These are phyloP conservation scores for Sugiyamaella lignohabitans DNA, from an alignment of 805 yeast species.

Conservation along the genomic window DNA sequence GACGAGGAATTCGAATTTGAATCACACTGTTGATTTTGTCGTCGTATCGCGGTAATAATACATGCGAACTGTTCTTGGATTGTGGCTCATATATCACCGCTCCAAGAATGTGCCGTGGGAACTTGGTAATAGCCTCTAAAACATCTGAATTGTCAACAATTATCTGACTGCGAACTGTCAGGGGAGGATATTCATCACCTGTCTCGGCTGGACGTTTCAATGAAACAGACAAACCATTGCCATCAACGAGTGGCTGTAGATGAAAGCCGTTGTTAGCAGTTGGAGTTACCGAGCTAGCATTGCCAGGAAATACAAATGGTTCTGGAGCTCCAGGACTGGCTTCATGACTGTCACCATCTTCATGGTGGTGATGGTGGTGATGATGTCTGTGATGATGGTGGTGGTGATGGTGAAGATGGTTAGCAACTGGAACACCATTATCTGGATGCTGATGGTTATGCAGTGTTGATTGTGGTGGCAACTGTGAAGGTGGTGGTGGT, in stretches of 20 bases:
- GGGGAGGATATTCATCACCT: slow-evolving; percentile 5
- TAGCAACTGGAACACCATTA: neutral
- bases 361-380: slow-evolving; percentile 26
- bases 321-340: neutral
- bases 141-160: slow-evolving; percentile 38
- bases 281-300: neutral
- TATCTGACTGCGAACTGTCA: slow-evolving; percentile 24
- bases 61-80: slow-evolving; percentile 5
- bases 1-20: slow-evolving; percentile 50
- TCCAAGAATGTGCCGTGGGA: slow-evolving; percentile 46
- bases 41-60: slow-evolving; percentile 27
- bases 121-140: slow-evolving; percentile 35
- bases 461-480: too few species aligned
- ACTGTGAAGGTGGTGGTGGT: too few species aligned
- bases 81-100: slow-evolving; percentile 43
- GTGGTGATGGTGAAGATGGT: slow-evolving; percentile 28
- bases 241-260: neutral
- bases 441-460: neutral
- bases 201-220: neutral
- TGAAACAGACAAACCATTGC: neutral
- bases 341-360: neutral
- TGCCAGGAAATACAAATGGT: neutral
- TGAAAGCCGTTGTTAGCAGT: neutral
- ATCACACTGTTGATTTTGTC: slow-evolving; percentile 36
- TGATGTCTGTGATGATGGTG: slow-evolving; percentile 19